Conservation (phyloP, 305 asterid genomes). For the Plantago coronopus region DNA sequence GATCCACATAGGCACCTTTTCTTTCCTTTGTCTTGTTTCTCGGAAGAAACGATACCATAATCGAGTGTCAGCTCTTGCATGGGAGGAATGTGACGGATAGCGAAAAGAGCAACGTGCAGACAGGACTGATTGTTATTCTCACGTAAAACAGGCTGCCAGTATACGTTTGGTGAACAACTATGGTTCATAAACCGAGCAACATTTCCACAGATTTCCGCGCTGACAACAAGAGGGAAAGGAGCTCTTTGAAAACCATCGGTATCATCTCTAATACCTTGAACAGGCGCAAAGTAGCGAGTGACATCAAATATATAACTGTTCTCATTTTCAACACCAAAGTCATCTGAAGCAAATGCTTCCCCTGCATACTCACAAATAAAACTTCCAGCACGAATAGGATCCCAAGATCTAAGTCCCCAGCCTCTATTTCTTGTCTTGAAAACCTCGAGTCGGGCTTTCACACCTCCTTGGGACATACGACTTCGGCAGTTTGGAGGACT, state of each 20-base stretch:
- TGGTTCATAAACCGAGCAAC: slow-evolving; percentile 92
- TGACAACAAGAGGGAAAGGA: slow-evolving; percentile 60
- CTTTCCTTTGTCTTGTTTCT: slow-evolving; percentile 52
- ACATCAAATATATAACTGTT: slow-evolving; percentile 65
- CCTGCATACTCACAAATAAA: slow-evolving; percentile 92
- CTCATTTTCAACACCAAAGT: slow-evolving; percentile 38
- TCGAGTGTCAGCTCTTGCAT: slow-evolving; percentile 86
- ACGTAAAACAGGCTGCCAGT: slow-evolving; percentile 75
- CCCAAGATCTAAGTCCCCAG: slow-evolving; percentile 98
- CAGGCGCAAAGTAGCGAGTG: slow-evolving; percentile 60
- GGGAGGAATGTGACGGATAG: slow-evolving; percentile 85
- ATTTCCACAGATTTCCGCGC: slow-evolving; percentile 67
- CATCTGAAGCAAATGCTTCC: slow-evolving; percentile 48
- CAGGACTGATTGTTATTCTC: slow-evolving; percentile 51
- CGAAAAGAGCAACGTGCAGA: slow-evolving; percentile 80
- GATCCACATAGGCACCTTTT: slow-evolving; percentile 75
- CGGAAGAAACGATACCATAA: slow-evolving; percentile 58
- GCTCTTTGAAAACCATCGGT: slow-evolving; percentile 34
- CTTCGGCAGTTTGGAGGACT: slow-evolving; percentile 75
- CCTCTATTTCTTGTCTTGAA: slow-evolving; percentile 77
- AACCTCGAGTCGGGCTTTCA: slow-evolving; percentile 68
- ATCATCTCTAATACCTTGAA: slow-evolving; percentile 44
- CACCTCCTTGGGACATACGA: slow-evolving; percentile 65
- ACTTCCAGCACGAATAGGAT: slow-evolving; percentile 76
- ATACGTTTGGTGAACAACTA: slow-evolving; percentile 75